Evolutionary conservation across 2,329 filamentous ascomycete genomes (phyloP).

Genomic region (Sphaerulina musiva): DNA sequence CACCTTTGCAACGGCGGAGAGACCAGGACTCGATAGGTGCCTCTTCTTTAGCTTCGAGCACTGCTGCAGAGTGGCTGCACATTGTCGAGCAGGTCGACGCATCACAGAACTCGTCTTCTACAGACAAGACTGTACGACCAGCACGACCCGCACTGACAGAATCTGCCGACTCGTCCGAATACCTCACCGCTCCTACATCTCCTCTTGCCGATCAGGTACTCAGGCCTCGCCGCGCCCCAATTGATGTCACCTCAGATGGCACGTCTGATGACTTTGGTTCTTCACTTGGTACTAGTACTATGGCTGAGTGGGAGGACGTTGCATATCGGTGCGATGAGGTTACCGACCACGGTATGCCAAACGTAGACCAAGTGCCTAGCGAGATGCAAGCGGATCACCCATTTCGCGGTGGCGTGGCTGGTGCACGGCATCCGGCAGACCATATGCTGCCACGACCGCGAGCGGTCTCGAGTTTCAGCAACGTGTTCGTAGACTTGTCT

Average conservation of each 20-base stretch:
- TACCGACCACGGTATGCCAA: neutral
- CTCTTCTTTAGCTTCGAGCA: conserved; percentile 7
- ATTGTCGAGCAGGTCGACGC: neutral
- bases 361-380: neutral
- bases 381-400: neutral
- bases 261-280: neutral
- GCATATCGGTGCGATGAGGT: neutral
- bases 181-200: neutral
- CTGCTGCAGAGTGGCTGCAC: conserved; percentile 4
- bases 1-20: neutral
- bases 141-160: too few species aligned
- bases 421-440: too few species aligned
- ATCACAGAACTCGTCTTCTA: conserved; percentile 5
- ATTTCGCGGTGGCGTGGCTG: too few species aligned
- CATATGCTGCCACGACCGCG: too few species aligned
- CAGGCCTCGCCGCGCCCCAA: neutral
- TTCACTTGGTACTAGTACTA: neutral
- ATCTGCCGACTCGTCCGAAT: neutral
- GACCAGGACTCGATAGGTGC: neutral
- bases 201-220: neutral
- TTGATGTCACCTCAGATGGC: too few species aligned
- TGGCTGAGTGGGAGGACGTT: neutral
- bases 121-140: conserved; percentile 5
- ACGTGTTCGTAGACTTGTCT: too few species aligned
- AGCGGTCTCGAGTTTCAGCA: too few species aligned